These are phyloP conservation scores for Blastobotrys buckinghamii DNA, from an alignment of 1,139 yeast species.

Conservation along the genomic window DNA sequence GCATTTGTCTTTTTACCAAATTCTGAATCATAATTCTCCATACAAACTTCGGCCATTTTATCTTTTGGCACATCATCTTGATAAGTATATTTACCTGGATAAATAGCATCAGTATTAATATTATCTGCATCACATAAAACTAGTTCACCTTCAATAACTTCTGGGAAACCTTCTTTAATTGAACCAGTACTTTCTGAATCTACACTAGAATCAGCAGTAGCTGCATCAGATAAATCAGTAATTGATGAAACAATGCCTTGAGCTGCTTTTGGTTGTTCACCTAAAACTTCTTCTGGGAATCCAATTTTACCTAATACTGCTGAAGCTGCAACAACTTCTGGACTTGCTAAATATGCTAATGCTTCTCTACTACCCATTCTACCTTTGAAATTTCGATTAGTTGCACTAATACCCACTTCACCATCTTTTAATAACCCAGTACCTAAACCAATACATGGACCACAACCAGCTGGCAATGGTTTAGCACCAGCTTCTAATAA, in stretches of 20 bases:
- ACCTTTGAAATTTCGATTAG: conserved; percentile 97
- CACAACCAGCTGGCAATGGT: conserved; percentile 97
- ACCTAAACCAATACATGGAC: conserved; percentile 98
- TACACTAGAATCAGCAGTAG: conserved; percentile 27
- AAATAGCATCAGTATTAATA: conserved; percentile 96
- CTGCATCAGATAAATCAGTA: conserved; percentile 29
- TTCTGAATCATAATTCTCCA: conserved; percentile 95
- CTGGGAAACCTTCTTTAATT: conserved; percentile 86
- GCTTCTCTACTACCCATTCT: conserved; percentile 99
- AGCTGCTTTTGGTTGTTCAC: conserved; percentile 40
- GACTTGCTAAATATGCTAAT: conserved; percentile 90
- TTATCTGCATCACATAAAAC: conserved; percentile 96
- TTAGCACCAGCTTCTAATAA: conserved; percentile 89
- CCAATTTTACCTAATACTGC: conserved; percentile 92
- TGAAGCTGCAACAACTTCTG: conserved; percentile 97
- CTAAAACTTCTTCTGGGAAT: conserved; percentile 79
- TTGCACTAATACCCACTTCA: conserved; percentile 96
- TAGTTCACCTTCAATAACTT: conserved; percentile 78
- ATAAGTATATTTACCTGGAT: conserved; percentile 97
- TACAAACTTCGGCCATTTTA: conserved; percentile 97
- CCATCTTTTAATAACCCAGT: conserved; percentile 90
- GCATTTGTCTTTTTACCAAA: conserved; percentile 74
- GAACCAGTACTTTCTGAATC: conserved; percentile 45
- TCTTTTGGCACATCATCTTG: conserved; percentile 94
- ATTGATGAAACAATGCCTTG: conserved; percentile 47